Evolutionary conservation across 148 eudicot genomes (phyloP).

Genomic region (Heliosperma pusillum): DNA sequence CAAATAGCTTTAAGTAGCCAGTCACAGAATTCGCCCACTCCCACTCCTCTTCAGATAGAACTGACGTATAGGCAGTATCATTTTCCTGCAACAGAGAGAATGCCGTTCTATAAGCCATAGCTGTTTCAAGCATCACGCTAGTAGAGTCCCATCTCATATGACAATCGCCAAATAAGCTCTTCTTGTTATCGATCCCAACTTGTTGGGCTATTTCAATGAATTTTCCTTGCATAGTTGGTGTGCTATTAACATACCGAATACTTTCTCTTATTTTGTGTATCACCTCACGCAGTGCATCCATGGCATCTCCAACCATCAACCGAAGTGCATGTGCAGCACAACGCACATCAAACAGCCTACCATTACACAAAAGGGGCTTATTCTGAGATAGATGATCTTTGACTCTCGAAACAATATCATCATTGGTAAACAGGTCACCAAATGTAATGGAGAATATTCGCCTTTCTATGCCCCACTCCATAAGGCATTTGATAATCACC

Average conservation of each 20-base stretch:
- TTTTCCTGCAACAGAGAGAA: slow-evolving; percentile 62
- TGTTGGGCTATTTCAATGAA: slow-evolving; percentile 76
- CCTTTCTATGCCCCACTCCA: slow-evolving; percentile 84
- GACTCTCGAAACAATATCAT: slow-evolving; percentile 56
- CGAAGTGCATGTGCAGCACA: slow-evolving; percentile 65
- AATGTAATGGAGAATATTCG: slow-evolving; percentile 85
- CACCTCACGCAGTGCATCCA: slow-evolving; percentile 62
- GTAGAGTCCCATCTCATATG: slow-evolving; percentile 75
- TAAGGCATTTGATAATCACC: slow-evolving; percentile 71
- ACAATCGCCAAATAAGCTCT: slow-evolving; percentile 56
- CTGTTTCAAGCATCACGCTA: slow-evolving; percentile 80
- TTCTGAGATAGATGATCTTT: slow-evolving; percentile 82
- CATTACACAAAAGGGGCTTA: slow-evolving; percentile 72
- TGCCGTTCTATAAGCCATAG: slow-evolving; percentile 64
- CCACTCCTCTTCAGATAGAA: slow-evolving; percentile 76
- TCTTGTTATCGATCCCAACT: slow-evolving; percentile 55
- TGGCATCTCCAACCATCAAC: slow-evolving; percentile 64
- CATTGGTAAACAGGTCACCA: slow-evolving; percentile 63
- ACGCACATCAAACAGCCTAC: slow-evolving; percentile 76
- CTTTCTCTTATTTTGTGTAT: slow-evolving; percentile 71
- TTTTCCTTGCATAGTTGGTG: slow-evolving; percentile 63
- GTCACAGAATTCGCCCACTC: slow-evolving; percentile 55
- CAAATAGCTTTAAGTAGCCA: slow-evolving; percentile 67
- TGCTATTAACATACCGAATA: slow-evolving; percentile 63
- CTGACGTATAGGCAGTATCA: slow-evolving; percentile 48